phyloP scores from a whole-genome alignment of 2,329 filamentous ascomycete species.

The Aspergillus udagawae region DNA sequence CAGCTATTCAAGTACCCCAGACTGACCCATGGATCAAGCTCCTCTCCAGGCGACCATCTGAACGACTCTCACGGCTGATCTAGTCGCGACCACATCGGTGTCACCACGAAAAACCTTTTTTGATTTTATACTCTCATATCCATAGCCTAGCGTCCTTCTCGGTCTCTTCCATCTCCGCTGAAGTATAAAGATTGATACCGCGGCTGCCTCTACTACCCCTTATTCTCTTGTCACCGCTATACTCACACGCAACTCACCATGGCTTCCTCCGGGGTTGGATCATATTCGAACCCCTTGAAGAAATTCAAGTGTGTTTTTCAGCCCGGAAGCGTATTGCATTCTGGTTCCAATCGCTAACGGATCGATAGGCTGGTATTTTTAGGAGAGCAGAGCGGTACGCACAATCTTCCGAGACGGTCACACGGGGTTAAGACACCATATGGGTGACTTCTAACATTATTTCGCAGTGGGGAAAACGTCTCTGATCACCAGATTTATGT shows the following conservation, averaged over 20 bases:
- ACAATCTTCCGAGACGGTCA: conserved; percentile 6
- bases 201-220: conserved; percentile 24
- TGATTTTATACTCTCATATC: conserved; percentile 1
- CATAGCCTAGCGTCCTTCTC: conserved; percentile 6
- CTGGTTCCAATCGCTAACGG: conserved; percentile 22
- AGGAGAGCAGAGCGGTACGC: conserved; percentile 93
- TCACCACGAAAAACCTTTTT: background rate
- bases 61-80: conserved; percentile 7
- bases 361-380: conserved; percentile 80
- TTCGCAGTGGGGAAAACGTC: conserved; percentile 91
- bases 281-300: conserved; percentile 99
- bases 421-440: background rate
- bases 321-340: background rate
- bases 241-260: conserved; percentile 51
- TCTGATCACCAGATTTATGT: conserved; percentile 98
- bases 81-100: conserved; percentile 2
- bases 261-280: conserved; percentile 69
- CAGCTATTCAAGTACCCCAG: conserved; percentile 21
- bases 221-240: conserved; percentile 21
- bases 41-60: conserved; percentile 8
- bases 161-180: conserved; percentile 6
- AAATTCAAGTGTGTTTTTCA: conserved; percentile 82
- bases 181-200: conserved; percentile 1
- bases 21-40: conserved; percentile 21
- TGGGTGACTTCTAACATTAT: conserved; percentile 14